A percentile compares a stretch with the other conserved stretches of the same genome.
Conservation (phyloP, 495 filamentous ascomycete genomes). For the Podospora anserina region DNA sequence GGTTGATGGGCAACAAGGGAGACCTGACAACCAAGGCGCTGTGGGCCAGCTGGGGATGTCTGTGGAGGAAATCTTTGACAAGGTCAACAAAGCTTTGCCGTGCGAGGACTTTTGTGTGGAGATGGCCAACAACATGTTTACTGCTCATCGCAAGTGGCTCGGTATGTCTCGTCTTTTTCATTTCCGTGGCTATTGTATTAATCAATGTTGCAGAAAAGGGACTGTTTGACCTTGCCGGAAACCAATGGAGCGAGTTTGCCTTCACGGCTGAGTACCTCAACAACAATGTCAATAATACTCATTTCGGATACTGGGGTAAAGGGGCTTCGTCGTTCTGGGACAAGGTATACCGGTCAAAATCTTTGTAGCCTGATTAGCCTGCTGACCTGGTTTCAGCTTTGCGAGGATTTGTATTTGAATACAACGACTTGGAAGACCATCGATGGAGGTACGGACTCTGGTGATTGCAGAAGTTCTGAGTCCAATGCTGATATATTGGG, state of each 20-base stretch:
- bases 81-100: slow-evolving; percentile 9
- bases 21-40: background rate
- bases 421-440: slow-evolving; percentile 62
- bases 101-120: slow-evolving; percentile 34
- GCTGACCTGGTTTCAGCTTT: slow-evolving; percentile 24
- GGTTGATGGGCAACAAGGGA: background rate
- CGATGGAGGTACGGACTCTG: slow-evolving; percentile 42
- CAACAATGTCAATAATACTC: slow-evolving; percentile 52
- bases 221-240: slow-evolving; percentile 36
- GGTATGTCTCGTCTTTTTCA: slow-evolving; percentile 1
- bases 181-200: background rate
- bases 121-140: slow-evolving; percentile 59
- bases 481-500: background rate
- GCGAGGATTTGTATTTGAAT: slow-evolving; percentile 57
- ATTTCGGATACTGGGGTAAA: slow-evolving; percentile 37
- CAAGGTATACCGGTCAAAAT: background rate
- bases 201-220: slow-evolving; percentile 19
- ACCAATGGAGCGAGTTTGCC: slow-evolving; percentile 56
- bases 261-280: slow-evolving; percentile 59
- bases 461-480: background rate
- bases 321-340: slow-evolving; percentile 36
- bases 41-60: background rate
- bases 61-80: slow-evolving; percentile 7
- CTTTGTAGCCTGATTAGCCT: background rate
- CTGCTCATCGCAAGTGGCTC: slow-evolving; percentile 55